These are phyloP conservation scores for Nannochloris sp. DNA, from an alignment of 139 green algal genomes.

Conservation along the genomic window DNA sequence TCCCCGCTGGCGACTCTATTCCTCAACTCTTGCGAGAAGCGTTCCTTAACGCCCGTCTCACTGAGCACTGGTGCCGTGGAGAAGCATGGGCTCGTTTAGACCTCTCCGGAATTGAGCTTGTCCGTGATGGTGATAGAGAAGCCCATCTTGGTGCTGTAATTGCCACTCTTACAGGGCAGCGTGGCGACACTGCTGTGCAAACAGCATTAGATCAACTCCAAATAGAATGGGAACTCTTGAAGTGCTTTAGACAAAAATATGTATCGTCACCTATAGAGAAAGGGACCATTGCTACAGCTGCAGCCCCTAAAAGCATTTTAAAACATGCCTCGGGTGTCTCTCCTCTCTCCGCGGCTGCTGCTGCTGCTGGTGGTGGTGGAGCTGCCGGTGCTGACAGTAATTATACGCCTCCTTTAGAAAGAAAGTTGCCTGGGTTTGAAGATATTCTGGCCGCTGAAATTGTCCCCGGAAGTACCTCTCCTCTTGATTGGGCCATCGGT, in stretches of 20 bases:
- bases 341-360: background rate
- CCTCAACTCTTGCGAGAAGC: constrained; percentile 24
- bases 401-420: too few relatives aligned
- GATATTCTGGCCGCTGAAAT: constrained; percentile 3
- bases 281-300: background rate
- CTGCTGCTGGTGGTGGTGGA: background rate
- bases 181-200: constrained; percentile 1
- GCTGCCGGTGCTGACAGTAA: too few relatives aligned
- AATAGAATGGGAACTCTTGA: constrained; percentile 31
- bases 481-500: background rate
- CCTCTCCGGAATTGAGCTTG: constrained; percentile 15
- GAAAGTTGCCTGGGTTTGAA: constrained; percentile 4
- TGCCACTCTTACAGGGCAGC: background rate
- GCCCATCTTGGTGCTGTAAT: background rate
- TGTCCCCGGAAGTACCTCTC: background rate
- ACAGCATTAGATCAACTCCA: constrained; percentile 7
- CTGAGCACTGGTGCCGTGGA: constrained; percentile 10
- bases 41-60: constrained; percentile 23
- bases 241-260: constrained; percentile 18
- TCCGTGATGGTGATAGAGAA: background rate
- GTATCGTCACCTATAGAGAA: background rate
- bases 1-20: background rate
- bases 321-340: background rate
- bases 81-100: constrained; percentile 30
- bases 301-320: constrained; percentile 16